These are phyloP conservation scores for Cladophialophora psammophila DNA, from an alignment of 2,329 filamentous ascomycete genomes.

Conservation along the genomic window DNA sequence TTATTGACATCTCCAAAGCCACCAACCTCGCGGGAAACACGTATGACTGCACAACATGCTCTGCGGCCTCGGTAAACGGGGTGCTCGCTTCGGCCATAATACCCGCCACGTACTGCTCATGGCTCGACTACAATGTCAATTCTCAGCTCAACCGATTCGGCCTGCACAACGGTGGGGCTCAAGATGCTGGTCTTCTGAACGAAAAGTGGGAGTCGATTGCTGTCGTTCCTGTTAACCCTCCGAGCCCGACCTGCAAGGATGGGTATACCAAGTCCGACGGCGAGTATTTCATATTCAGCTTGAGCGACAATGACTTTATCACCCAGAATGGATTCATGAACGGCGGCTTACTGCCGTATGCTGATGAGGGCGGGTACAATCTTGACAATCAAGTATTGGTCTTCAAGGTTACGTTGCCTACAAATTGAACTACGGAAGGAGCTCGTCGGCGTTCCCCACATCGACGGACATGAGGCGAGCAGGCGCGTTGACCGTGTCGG, in stretches of 20 bases:
- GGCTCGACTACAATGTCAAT: conserved; percentile 73
- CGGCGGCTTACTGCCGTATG: conserved; percentile 63
- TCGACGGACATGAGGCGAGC: background rate
- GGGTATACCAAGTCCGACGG: conserved; percentile 49
- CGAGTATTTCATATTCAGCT: conserved; percentile 71
- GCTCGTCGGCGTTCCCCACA: background rate
- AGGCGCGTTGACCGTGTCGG: background rate
- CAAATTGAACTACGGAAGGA: conserved; percentile 6
- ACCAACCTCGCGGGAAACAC: conserved; percentile 65
- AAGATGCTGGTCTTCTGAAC: conserved; percentile 68
- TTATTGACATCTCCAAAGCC: conserved; percentile 69
- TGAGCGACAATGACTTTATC: conserved; percentile 78
- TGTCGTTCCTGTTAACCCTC: conserved; percentile 64
- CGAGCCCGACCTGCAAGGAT: conserved; percentile 32
- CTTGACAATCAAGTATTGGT: conserved; percentile 70
- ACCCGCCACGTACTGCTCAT: conserved; percentile 69
- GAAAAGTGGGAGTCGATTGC: conserved; percentile 80
- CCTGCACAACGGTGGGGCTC: conserved; percentile 70
- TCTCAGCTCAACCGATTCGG: conserved; percentile 69
- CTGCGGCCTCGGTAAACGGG: conserved; percentile 60
- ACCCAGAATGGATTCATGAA: conserved; percentile 71
- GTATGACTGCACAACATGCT: conserved; percentile 49
- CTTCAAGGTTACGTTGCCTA: conserved; percentile 58
- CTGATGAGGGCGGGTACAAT: conserved; percentile 64
- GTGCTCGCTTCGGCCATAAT: conserved; percentile 62